Base-by-base conservation (phyloP, 2,329 filamentous ascomycete genomes). In the Sporothrix humicola region DNA sequence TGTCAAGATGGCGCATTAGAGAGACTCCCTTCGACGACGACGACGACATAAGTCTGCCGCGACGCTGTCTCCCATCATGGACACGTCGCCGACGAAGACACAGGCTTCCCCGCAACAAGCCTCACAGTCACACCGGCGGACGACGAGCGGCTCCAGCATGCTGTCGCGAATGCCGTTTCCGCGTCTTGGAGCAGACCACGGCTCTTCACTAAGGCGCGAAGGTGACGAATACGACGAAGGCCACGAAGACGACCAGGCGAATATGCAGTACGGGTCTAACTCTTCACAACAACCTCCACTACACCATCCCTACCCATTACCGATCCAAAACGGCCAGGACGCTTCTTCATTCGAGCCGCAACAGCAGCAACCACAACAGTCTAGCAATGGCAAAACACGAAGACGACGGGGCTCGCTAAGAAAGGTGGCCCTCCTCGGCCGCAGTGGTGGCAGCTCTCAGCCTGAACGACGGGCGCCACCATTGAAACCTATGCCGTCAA, bases 341-440 rank as follows among this genome's bases (percentile, higher is more conserved):
- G 75, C 50, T 1, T 23, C 56, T 6, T 66, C 58, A 2, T 3
- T 44, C 8, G 37, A 65, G 26, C 61, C 44, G 4, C 56, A 72
- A n/a, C 50, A 54, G 75, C 73, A 75, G 72, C 69, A 75, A 73
- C 86, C 84, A 75, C 79, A 84, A 75, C 80, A 83, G 76, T 84
- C 86, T 1, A 5, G 65, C 2, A 46, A 56, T 4, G 54, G n/a
- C 74, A 87, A 83, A 80, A 89, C 89, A 65, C 86, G 94, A 72
- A 90, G 91, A 78, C 89, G 95, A 74, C 93, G 92, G 80, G 94
- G 94, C 3, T 97, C 95, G 12, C 85, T 98, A 80, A 89, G 95
- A 74, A 97, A 97, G 82, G 93, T 93, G 12, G 94, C 94, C 37
- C 85, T 97, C 68, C 86, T 97, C 20, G 93, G 93, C 17, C 92